Evolutionary conservation across 2,329 filamentous ascomycete genomes (phyloP), one percentile per base, ranked within the genome.

Genomic region (Fusarium armeniacum): DNA sequence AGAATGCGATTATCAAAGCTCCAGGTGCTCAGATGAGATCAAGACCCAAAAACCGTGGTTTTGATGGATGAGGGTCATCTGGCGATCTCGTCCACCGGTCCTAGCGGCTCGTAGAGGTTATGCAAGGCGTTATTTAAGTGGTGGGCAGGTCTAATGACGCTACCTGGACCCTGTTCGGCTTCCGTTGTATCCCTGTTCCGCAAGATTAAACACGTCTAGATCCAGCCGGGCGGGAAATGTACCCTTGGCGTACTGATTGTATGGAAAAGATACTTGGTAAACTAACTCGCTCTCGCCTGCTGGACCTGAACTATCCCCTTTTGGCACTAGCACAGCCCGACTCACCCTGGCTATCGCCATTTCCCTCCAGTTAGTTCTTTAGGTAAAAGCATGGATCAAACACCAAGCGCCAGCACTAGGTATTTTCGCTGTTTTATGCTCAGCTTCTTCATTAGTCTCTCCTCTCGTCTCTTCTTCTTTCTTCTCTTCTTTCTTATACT

Each of bases 161-260:
- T 66, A 66, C 40, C 32, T 46, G 49, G 64, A 32, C 54, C 67
- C 71, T 72, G 60, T 50, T 44, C 67, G 60, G 66, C 67, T 67
- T 64, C 71, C 70, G 71, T 52, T 61, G 22, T 24, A 70, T 56
- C 75, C 75, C 62, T 73, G 75, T 73, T 74, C 65, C 70, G 65
- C 74, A 74, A 77, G 65, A 76, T 76, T 77, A 75, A 73, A 71
- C 56, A 70, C 49, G 47, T 20, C 60, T 60, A 62, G 53, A 61
- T 61, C 57, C 51, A 61, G 47, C 53, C 56, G 57, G 51, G 53
- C 32, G 30, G 32, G 6, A 28, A 72, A 52, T 26, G 73, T 75
- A 75, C 40, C 63, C 36, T 13, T 13, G 6, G 11, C 49, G 61
- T 53, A 54, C n/a, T 36, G 22, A 50, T 47, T 32, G 40, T 24